A percentile compares a stretch with the other conserved stretches of the same genome.
phyloP scores from a whole-genome alignment of 148 eudicot genomes.

The Persicaria tinctoria region DNA sequence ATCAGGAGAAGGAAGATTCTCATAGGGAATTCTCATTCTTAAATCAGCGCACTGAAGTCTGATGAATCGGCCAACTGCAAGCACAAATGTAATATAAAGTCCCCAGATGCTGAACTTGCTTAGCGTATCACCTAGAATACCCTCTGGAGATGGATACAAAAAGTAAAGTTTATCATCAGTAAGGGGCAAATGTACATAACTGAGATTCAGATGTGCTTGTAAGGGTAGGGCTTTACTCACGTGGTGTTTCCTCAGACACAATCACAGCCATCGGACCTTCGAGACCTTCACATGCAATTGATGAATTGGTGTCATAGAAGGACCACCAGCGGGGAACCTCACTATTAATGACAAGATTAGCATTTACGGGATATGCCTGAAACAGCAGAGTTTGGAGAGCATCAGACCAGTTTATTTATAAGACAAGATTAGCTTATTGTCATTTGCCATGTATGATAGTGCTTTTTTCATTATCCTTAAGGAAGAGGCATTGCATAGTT shows the following conservation, averaged over 20 bases:
- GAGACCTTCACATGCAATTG: constrained; percentile 53
- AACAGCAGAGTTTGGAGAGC: neutral
- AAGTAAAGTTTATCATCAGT: neutral
- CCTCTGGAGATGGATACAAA: constrained; percentile 47
- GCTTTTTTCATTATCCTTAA: neutral
- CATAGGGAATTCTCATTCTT: constrained; percentile 95
- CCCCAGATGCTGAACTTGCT: constrained; percentile 99
- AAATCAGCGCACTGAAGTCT: constrained; percentile 97
- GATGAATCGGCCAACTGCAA: constrained; percentile 96
- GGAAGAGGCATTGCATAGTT: neutral
- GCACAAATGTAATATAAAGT: constrained; percentile 92
- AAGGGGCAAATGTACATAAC: neutral
- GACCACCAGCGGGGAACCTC: constrained; percentile 83
- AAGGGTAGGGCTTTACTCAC: constrained; percentile 40
- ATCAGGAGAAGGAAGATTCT: constrained; percentile 97
- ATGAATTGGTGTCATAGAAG: constrained; percentile 52
- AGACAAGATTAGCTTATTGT: neutral
- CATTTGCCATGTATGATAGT: neutral
- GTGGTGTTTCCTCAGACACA: constrained; percentile 96
- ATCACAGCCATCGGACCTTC: constrained; percentile 82
- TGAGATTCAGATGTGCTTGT: neutral
- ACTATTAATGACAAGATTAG: constrained; percentile 62
- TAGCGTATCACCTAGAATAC: constrained; percentile 89
- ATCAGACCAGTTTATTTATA: neutral
- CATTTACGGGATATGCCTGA: constrained; percentile 59